Evolutionary conservation across 768 basidiomycete genomes (phyloP).

Genomic region (Amanita phalloides): DNA sequence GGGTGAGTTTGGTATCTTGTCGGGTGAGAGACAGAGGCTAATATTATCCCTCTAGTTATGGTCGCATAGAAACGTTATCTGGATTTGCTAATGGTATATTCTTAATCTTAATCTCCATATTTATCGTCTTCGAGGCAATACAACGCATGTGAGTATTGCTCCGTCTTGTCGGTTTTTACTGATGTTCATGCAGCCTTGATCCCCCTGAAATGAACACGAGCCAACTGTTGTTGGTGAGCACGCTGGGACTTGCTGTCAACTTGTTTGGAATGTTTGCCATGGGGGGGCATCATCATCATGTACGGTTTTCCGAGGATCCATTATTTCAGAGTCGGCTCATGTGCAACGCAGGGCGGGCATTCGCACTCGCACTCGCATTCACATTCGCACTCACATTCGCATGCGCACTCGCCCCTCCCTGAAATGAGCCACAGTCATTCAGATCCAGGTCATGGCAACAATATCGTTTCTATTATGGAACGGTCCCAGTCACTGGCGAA

Average conservation of each 20-base stretch:
- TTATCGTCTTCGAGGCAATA: constrained; percentile 96
- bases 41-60: constrained; percentile 46
- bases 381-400: constrained; percentile 12
- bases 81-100: constrained; percentile 98
- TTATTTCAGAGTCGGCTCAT: not conserved
- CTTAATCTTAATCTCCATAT: constrained; percentile 87
- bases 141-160: constrained; percentile 66
- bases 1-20: constrained; percentile 41
- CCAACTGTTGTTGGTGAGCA: constrained; percentile 83
- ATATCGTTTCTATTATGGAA: not conserved
- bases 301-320: constrained; percentile 20
- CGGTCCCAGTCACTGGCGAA: not conserved
- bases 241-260: constrained; percentile 85
- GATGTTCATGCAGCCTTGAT: constrained; percentile 45
- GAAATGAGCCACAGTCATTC: not conserved
- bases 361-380: constrained; percentile 28
- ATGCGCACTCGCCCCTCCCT: not conserved
- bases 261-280: constrained; percentile 99
- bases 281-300: constrained; percentile 89
- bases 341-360: constrained; percentile 38
- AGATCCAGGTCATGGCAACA: not conserved
- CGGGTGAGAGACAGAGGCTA: not conserved
- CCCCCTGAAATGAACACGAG: constrained; percentile 98
- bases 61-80: constrained; percentile 92
- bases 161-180: not conserved